Percentiles rank a stretch among this genome's conserved stretches.
Evolutionary conservation across 2,329 filamentous ascomycete species (phyloP).

Genomic region (Sclerotinia sclerotiorum): DNA sequence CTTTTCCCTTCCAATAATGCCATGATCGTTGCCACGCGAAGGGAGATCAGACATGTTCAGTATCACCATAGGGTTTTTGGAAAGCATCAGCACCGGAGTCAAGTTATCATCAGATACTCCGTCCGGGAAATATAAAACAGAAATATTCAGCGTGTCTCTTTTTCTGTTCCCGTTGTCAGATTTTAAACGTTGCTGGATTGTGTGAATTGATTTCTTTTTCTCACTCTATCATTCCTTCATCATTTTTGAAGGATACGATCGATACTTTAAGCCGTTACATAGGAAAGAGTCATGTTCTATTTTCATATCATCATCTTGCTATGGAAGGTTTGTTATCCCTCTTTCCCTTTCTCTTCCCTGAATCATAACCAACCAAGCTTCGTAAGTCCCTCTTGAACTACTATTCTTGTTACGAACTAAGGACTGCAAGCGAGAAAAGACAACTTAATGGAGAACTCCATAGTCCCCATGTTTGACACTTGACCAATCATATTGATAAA

Average conservation of each 20-base stretch:
- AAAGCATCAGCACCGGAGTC: neutral
- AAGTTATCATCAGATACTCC: neutral
- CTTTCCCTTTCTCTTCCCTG: neutral
- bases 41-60: conserved; percentile 18
- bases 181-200: neutral
- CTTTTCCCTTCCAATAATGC: neutral
- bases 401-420: conserved; percentile 21
- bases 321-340: conserved; percentile 6
- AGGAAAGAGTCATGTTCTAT: neutral
- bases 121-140: neutral
- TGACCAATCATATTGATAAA: neutral
- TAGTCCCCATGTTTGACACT: neutral
- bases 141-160: neutral
- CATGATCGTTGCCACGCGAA: neutral
- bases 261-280: neutral
- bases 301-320: neutral
- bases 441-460: conserved; percentile 9
- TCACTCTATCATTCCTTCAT: neutral
- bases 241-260: neutral
- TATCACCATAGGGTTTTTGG: conserved; percentile 6
- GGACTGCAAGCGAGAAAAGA: conserved; percentile 10
- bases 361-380: conserved; percentile 17
- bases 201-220: neutral
- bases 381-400: neutral
- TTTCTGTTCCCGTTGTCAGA: neutral